Percentiles rank a stretch among this genome's conserved stretches.
These are phyloP conservation scores for Pythium apleroticum DNA, from an alignment of 352 stramenopile species.

Conservation along the genomic window DNA sequence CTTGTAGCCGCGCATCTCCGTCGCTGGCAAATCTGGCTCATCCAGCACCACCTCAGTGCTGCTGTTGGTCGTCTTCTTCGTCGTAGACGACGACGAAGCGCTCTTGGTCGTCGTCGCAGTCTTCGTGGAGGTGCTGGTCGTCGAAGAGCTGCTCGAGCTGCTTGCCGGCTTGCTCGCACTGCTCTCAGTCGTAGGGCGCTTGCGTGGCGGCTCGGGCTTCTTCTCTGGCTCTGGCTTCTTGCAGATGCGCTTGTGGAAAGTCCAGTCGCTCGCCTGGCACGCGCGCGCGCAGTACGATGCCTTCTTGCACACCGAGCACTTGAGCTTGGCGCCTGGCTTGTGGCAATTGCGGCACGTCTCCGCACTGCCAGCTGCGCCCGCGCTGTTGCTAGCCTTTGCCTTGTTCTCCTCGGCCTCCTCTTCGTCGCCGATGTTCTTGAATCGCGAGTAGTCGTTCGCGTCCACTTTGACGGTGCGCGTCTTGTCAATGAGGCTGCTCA, in stretches of 20 bases:
- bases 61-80: conserved; percentile 34
- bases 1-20: conserved; percentile 76
- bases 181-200: conserved; percentile 21
- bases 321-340: conserved; percentile 74
- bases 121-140: conserved; percentile 4
- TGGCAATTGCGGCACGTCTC: conserved; percentile 77
- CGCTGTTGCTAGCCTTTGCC: conserved; percentile 1
- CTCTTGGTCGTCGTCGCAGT: conserved; percentile 10
- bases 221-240: conserved; percentile 77
- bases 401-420: conserved; percentile 21
- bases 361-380: neutral
- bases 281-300: conserved; percentile 75
- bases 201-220: conserved; percentile 34
- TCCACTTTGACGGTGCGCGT: conserved; percentile 67
- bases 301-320: conserved; percentile 89
- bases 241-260: conserved; percentile 87
- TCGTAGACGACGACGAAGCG: conserved; percentile 4
- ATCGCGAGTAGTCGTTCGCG: conserved; percentile 87
- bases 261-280: conserved; percentile 84
- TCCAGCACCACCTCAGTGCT: conserved; percentile 62
- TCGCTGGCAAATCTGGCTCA: conserved; percentile 55
- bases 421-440: conserved; percentile 69
- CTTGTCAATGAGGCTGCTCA: conserved; percentile 58
- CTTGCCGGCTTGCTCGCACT: neutral
- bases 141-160: neutral